Evolutionary conservation across 1,284 basidiomycete species (phyloP), one percentile per base, ranked within the genome.

Genomic region (Thelephora terrestris): DNA sequence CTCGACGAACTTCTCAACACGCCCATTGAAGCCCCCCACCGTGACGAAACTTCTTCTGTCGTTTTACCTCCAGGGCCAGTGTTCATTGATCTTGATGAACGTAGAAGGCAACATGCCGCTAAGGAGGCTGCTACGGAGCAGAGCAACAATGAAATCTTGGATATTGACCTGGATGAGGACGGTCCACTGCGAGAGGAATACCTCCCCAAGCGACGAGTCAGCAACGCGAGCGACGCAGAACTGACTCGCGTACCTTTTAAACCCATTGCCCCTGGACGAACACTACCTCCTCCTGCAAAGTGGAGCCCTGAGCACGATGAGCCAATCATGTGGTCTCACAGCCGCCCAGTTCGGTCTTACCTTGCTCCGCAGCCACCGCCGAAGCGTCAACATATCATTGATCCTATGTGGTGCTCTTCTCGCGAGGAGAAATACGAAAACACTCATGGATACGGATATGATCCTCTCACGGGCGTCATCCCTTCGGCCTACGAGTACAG

Each of bases 301-400:
- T 89, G 85, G 85, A 85, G 82, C 58, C 85, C 85, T 45, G 74
- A 77, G 9, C 81, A 73, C 14, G 85, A 87, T 57, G 83, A 85
- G 54, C 84, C 82, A 20, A 76, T 88, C 50, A 63, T 75, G 38
- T 74, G 76, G 37, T 70, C 74, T 48, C 65, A 66, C 45, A 73
- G 69, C 55, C 70, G 76, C 47, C 59, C 61, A 39, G 75, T 67
- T 49, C 74, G 73, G 2, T 73, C 78, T 40, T 85, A 85, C 51
- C 66, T 81, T 40, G 79, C 84, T 14, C 78, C 82, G 21, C 83
- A 81, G 53, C 72, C 84, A 1, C 60, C 3, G 55, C 55, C 9
- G 29, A 32, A 32, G 12, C 29, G 12, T 10, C 29, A 32, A 32
- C 29, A 32, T 12, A 32, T 32, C 29, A 10, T 32, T 14, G 29